phyloP scores from a whole-genome alignment of 1,139 yeast genomes.

The Candida dubliniensis region DNA sequence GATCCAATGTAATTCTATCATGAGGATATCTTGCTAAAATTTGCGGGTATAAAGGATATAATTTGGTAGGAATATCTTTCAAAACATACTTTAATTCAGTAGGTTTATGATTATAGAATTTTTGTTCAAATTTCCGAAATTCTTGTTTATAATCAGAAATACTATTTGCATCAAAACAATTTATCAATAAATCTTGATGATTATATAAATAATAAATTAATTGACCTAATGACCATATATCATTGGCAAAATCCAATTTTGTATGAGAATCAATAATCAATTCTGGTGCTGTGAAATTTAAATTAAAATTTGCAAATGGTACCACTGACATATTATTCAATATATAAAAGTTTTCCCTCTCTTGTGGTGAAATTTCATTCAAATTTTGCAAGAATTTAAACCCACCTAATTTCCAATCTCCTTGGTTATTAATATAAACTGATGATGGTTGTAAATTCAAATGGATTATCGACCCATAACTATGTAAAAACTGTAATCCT shows the following conservation, averaged over 20 bases:
- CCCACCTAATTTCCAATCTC: conserved; percentile 94
- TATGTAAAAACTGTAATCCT: conserved; percentile 80
- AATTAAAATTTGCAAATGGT: conserved; percentile 73
- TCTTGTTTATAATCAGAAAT: conserved; percentile 50
- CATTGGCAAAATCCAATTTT: conserved; percentile 64
- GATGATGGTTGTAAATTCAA: conserved; percentile 78
- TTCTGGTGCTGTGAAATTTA: conserved; percentile 58
- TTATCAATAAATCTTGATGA: conserved; percentile 44
- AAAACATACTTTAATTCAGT: conserved; percentile 49
- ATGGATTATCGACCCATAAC: conserved; percentile 73
- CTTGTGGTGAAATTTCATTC: conserved; percentile 47
- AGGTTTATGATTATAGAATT: conserved; percentile 44
- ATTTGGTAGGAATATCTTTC: conserved; percentile 39
- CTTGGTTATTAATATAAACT: conserved; percentile 73
- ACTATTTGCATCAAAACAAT: conserved; percentile 49
- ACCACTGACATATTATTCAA: conserved; percentile 72
- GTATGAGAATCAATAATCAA: conserved; percentile 29
- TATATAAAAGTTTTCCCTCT: conserved; percentile 54
- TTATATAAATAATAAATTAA: conserved; percentile 67
- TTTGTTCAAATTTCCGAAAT: conserved; percentile 40
- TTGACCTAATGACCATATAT: conserved; percentile 82
- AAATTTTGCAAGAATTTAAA: conserved; percentile 62
- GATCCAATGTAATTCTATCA: conserved; percentile 49
- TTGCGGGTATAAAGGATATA: conserved; percentile 33
- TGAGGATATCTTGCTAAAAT: conserved; percentile 45